Evolutionary conservation across 2,329 filamentous ascomycete genomes (phyloP).

Genomic region (Paradendryphiella salina): DNA sequence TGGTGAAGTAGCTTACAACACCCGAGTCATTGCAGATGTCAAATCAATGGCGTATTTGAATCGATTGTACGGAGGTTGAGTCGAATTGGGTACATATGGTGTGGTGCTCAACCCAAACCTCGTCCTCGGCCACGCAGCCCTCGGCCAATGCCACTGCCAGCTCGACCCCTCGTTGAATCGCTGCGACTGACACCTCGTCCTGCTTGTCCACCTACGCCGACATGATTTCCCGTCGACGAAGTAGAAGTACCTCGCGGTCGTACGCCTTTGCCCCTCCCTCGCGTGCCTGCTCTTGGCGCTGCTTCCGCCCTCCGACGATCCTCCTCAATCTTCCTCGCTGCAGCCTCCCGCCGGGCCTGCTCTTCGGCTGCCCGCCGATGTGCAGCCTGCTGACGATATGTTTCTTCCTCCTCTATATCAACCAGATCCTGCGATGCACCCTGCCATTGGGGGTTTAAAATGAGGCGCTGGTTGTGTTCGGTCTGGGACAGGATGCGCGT

Average conservation of each 20-base stretch:
- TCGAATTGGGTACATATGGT: not conserved
- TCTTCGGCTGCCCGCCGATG: constrained; percentile 78
- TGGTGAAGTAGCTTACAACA: not conserved
- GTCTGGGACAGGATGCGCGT: constrained; percentile 94
- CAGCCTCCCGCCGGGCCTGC: constrained; percentile 74
- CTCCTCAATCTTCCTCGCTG: constrained; percentile 57
- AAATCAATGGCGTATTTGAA: not conserved
- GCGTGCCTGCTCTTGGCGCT: constrained; percentile 47
- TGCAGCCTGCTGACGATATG: constrained; percentile 72
- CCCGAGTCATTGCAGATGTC: not conserved
- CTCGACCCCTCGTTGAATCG: constrained; percentile 50
- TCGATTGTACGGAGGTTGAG: not conserved
- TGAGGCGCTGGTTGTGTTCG: constrained; percentile 92
- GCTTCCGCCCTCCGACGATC: constrained; percentile 63
- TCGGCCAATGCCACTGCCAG: constrained; percentile 51
- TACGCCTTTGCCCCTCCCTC: constrained; percentile 44
- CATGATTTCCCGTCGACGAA: constrained; percentile 46
- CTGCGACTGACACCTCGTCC: constrained; percentile 55
- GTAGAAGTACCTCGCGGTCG: constrained; percentile 39
- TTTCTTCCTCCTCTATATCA: constrained; percentile 81
- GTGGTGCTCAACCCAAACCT: constrained; percentile 28
- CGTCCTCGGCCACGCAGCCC: constrained; percentile 43
- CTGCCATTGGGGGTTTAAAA: constrained; percentile 86
- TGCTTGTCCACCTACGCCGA: constrained; percentile 50
- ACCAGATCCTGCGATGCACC: constrained; percentile 78